Evolutionary conservation across 208 protist species (phyloP).

Genomic region (Acanthamoeba rhysodes): DNA sequence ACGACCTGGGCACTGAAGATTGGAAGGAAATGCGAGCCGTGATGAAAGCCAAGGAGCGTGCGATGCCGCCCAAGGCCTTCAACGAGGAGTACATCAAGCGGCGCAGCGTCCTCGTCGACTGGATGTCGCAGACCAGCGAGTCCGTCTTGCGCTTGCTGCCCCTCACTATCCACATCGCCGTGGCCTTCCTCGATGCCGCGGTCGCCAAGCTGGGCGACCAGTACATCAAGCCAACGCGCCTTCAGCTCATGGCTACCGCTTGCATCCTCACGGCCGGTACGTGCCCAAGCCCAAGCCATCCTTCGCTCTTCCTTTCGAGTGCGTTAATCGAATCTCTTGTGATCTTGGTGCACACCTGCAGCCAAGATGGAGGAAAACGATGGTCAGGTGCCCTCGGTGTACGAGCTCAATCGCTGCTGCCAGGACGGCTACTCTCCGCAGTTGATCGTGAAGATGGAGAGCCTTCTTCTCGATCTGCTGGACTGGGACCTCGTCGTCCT

Average conservation of each 20-base stretch:
- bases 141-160: not conserved
- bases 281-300: not conserved
- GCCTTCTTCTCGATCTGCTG: constrained; percentile 40
- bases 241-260: constrained; percentile 42
- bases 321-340: not conserved
- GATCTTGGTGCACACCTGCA: not conserved
- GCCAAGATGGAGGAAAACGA: constrained; percentile 62
- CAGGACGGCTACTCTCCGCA: constrained; percentile 39
- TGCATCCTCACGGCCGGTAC: constrained; percentile 37
- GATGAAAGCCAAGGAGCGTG: constrained; percentile 3
- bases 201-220: not conserved
- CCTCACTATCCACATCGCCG: constrained; percentile 10
- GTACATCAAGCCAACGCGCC: not conserved
- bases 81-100: not conserved
- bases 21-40: not conserved
- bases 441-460: constrained; percentile 62
- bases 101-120: not conserved
- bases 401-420: constrained; percentile 44
- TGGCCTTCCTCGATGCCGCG: not conserved
- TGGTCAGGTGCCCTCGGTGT: not conserved
- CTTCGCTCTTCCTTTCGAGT: no score
- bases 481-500: constrained; percentile 41
- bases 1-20: not conserved
- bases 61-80: not conserved
- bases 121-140: constrained; percentile 47